These are phyloP conservation scores for Metrosideros polymorpha DNA, from an alignment of 441 rosid genomes.

Conservation along the genomic window DNA sequence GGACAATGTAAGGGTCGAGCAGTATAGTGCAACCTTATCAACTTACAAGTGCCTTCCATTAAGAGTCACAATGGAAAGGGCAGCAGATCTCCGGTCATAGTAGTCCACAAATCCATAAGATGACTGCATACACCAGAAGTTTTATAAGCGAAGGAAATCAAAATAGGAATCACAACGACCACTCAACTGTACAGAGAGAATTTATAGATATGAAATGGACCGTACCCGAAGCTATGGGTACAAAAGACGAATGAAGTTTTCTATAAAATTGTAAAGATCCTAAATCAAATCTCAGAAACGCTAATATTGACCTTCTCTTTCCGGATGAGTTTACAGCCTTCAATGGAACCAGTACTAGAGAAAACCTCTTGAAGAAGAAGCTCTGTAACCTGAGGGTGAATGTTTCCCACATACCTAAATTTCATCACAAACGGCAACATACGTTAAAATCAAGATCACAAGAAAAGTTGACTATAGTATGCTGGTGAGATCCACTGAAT, in stretches of 20 bases:
- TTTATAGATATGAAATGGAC: background rate
- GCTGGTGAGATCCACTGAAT: background rate
- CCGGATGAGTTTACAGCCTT: background rate
- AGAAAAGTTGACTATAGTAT: background rate
- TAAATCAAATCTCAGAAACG: background rate
- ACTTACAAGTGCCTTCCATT: constrained; percentile 41
- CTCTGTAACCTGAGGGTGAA: background rate
- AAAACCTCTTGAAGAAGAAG: constrained; percentile 2
- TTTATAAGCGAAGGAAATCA: background rate
- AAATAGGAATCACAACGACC: background rate
- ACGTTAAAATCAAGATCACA: background rate
- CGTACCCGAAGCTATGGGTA: background rate
- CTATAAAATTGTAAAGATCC: background rate
- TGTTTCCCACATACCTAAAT: constrained; percentile 2
- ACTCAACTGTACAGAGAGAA: background rate
- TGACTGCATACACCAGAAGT: constrained; percentile 12
- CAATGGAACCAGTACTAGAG: background rate
- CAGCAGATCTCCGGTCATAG: constrained; percentile 33
- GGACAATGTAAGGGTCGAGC: background rate
- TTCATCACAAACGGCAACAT: background rate
- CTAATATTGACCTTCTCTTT: background rate
- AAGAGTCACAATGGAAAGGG: constrained; percentile 30
- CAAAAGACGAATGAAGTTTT: background rate
- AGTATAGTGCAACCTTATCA: background rate
- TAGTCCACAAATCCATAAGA: constrained; percentile 43